Base-by-base conservation (phyloP, 108 stramenopile species). In the Ochromonas danica region DNA sequence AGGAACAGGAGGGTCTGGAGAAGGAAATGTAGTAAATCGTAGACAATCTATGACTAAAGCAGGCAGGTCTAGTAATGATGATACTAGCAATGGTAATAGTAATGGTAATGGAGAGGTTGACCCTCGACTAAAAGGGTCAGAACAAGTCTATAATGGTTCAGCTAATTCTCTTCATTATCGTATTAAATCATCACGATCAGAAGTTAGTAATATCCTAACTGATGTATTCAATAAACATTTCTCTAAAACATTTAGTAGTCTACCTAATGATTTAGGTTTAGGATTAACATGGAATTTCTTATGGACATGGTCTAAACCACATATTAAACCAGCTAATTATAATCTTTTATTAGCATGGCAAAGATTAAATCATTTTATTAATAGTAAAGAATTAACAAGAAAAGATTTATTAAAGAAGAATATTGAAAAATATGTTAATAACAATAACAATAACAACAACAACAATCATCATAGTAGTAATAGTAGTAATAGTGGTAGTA, bases 401-500 rank as follows among this genome's bases (percentile, higher is more conserved):
- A 90, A 90, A 70, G 89, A 90, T 80, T 81, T 91, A 22, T 87
- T 94, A 61, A 90, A 90, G 75, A 89, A 89, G 70, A 90, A 92
- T 62, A 79, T 94, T 14, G 77, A 90, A 41, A 72, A 91, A 60
- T 91, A 43, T 80, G 3, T 42, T 40, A 51, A 51, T 22, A 51
- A 51, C 22, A 51, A 51, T 51, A 51, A 51, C 22, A 51, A 14
- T 51, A 51, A 51, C 22, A 51, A 51, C 22, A 6, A 51, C 22
- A 51, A 51, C 22, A 51, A 51, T 51, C 45, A 51, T 51, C 22
- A 51, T 51, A 51, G 22, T 51, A 22, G 22, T 51, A 51, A 22
- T 51, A n/a, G n/a, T n/a, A n/a, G n/a, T n/a, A n/a, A n/a, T n/a
- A n/a, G n/a, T n/a, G n/a, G n/a, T n/a, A n/a, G n/a, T n/a, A n/a